A percentile compares a stretch with the other conserved stretches of the same genome.
Conservation (phyloP, 495 filamentous ascomycete genomes). For the Penicillium desertorum region DNA sequence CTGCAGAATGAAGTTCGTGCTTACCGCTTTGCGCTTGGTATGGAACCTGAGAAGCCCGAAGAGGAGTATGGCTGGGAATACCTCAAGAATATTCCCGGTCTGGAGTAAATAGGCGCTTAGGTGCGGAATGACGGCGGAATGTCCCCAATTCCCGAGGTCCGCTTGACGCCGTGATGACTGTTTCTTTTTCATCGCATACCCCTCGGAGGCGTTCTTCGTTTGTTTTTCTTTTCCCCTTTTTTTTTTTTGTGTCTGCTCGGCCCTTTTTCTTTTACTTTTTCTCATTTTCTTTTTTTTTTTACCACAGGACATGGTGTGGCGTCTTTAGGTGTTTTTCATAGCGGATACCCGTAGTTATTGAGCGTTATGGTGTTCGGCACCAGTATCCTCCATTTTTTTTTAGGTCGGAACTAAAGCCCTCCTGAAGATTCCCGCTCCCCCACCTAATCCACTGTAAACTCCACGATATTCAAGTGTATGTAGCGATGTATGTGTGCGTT, state of each 20-base stretch:
- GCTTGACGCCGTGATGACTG: slow-evolving; percentile 19
- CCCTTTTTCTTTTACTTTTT: too few relatives aligned
- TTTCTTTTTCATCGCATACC: slow-evolving; percentile 12
- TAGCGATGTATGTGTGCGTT: too few relatives aligned
- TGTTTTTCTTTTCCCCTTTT: background rate
- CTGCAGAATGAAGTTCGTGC: slow-evolving; percentile 57
- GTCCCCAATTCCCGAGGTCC: background rate
- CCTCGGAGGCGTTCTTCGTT: slow-evolving; percentile 6
- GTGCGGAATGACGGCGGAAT: slow-evolving; percentile 6
- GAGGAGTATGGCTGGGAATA: slow-evolving; percentile 56
- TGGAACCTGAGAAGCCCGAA: slow-evolving; percentile 53
- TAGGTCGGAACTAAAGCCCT: background rate
- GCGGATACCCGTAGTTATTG: slow-evolving; percentile 14
- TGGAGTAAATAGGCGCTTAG: slow-evolving; percentile 29
- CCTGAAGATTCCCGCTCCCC: background rate
- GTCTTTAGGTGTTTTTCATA: slow-evolving; percentile 12
- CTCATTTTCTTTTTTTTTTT: too few relatives aligned
- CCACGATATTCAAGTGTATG: background rate
- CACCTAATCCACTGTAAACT: background rate
- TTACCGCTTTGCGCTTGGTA: slow-evolving; percentile 51
- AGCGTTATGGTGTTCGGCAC: background rate
- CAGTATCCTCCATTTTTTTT: background rate
- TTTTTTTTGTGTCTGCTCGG: background rate
- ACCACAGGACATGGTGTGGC: slow-evolving; percentile 1
- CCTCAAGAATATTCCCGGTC: slow-evolving; percentile 44